Evolutionary conservation across 129 eudicot species (phyloP), one percentile per base, ranked within the genome.

Genomic region (Arctium minus): DNA sequence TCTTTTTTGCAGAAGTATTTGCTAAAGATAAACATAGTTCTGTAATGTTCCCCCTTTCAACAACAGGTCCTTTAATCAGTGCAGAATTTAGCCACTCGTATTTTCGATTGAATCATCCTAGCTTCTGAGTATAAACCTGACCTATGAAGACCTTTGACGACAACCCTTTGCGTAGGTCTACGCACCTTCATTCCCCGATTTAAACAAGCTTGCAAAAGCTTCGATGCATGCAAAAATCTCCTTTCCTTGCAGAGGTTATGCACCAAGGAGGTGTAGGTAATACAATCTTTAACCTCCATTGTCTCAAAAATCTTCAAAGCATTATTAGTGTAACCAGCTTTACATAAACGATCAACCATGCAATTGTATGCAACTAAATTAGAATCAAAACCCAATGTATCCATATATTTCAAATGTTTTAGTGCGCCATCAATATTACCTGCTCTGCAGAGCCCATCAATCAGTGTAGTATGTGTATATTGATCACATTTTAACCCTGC

Each of bases 221-320:
- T 83, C 9, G 90, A 87, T 44, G 98, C 98, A 72, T 31, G 53
- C 74, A 77, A 84, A 80, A 82, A 94, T 70, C 88, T 86, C 70
- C 91, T 42, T 69, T 74, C 90, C 70, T 76, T 82, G 82, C 97
- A 94, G 80, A 90, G 93, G 70, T 89, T 91, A 77, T 87, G 92
- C 77, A 90, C 90, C 87, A 94, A 68, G n/a, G 93, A 89, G 29
- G 98, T 88, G 80, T 92, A 92, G n/a, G 98, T 92, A 77, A 86
- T 81, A 76, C 82, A 85, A 86, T 94, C 98, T 76, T 85, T 89
- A 67, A 74, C 44, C 75, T 92, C 85, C 95, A 89, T 90, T 46
- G 84, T 85, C 74, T 85, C 77, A 80, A 90, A 94, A 11, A 94
- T 17, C 79, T 83, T 77, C 81, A 89, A 72, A 33, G 97, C 98